phyloP scores from a whole-genome alignment of 371 early-diverging fungal species.

The Lichtheimia hyalospora region DNA sequence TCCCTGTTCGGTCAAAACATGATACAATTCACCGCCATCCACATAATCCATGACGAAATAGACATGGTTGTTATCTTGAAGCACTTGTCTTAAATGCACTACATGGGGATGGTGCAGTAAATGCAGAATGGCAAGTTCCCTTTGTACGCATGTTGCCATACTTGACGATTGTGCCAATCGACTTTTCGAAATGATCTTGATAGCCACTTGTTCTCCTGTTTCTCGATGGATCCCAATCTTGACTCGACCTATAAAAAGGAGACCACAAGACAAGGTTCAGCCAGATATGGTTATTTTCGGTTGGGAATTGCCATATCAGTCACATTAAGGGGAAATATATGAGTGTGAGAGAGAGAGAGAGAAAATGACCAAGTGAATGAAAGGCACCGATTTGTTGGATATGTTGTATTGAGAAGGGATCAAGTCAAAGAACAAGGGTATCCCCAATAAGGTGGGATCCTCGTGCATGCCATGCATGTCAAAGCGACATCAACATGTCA shows the following conservation, averaged over 20 bases:
- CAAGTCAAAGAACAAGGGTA: too few relatives aligned
- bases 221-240: constrained; percentile 73
- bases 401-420: too few relatives aligned
- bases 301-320: constrained; percentile 1
- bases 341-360: not conserved
- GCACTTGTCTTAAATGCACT: constrained; percentile 84
- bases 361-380: not conserved
- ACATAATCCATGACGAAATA: constrained; percentile 95
- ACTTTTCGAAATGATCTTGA: constrained; percentile 82
- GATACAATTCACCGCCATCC: constrained; percentile 94
- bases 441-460: not conserved
- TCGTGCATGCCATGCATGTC: not conserved
- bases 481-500: too few relatives aligned
- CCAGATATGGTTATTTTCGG: not conserved
- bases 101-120: constrained; percentile 87
- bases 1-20: constrained; percentile 84
- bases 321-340: not conserved
- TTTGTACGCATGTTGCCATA: constrained; percentile 75
- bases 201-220: constrained; percentile 76
- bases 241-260: constrained; percentile 60
- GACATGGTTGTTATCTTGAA: constrained; percentile 62
- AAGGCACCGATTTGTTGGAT: not conserved
- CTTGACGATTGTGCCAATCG: constrained; percentile 47
- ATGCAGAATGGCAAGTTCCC: constrained; percentile 89
- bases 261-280: not conserved